Evolutionary conservation across 805 yeast genomes (phyloP).

Genomic region (Lachancea nothofagi): DNA sequence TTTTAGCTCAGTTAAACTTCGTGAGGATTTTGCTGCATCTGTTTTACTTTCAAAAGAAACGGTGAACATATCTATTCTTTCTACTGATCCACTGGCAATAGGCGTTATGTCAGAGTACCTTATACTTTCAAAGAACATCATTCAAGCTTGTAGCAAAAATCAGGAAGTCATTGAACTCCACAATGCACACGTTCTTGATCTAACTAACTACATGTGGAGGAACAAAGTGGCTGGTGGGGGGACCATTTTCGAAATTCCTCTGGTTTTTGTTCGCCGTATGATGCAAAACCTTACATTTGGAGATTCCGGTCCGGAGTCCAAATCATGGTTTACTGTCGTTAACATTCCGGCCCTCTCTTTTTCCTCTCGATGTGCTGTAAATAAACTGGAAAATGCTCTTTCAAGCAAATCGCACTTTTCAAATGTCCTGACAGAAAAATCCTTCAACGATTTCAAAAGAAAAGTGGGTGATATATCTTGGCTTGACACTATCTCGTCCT

Average conservation of each 20-base stretch:
- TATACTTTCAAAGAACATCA: background rate
- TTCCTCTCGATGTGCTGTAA: conserved; percentile 5
- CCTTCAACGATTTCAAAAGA: conserved; percentile 16
- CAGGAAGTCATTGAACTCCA: conserved; percentile 18
- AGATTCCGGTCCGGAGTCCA: conserved; percentile 11
- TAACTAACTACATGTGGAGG: conserved; percentile 31
- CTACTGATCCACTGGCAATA: conserved; percentile 5
- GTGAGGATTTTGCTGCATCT: background rate
- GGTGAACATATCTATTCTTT: background rate
- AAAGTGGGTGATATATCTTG: background rate
- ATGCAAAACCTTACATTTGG: conserved; percentile 16
- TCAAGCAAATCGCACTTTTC: conserved; percentile 6
- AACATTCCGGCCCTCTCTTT: conserved; percentile 26
- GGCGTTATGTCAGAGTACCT: conserved; percentile 1
- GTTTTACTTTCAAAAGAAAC: background rate
- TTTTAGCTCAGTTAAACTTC: background rate
- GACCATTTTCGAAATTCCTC: conserved; percentile 21
- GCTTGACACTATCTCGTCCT: conserved; percentile 5
- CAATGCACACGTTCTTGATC: conserved; percentile 25
- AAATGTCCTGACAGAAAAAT: conserved; percentile 16
- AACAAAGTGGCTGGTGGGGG: conserved; percentile 20
- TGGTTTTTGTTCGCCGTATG: conserved; percentile 17
- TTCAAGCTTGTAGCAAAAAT: background rate
- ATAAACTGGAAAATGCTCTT: background rate
- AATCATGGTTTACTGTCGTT: conserved; percentile 19